Evolutionary conservation across 345 rosid genomes (phyloP), one percentile per base, ranked within the genome.

Genomic region (Euphorbia pulcherrima): DNA sequence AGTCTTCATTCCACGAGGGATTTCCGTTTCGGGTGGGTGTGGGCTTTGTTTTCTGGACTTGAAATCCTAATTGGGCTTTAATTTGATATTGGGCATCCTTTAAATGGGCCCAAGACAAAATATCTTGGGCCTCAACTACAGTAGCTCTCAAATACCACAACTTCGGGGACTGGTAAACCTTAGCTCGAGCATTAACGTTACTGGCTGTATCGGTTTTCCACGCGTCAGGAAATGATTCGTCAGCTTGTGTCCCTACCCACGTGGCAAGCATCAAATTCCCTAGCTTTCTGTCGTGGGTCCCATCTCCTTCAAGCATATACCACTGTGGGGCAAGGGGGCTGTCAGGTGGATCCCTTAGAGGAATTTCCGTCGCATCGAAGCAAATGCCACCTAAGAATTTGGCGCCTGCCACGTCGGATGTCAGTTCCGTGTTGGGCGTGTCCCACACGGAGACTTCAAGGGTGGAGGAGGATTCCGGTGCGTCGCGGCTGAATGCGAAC

Each of bases 191-290:
- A 18, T 83, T 85, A 48, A 83, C 48, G 53, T 82, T 74, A n/a
- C 96, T 87, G 17, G 86, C 90, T 0, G 97, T 56, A 58, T 93
- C 97, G 3, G 88, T 83, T 47, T 86, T 90, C 97, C 97, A 93
- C 8, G 98, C 96, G 23, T 93, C 96, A 2, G 96, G 90, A 14
- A 90, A 93, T 24, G 97, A 66, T 67, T 88, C 98, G 74, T 93
- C 98, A 3, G 97, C 98, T 57, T 93, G 98, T 8, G 98, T 90
- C 12, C 98, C 98, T 2, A 88, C 51, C 97, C 98, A 90, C 72
- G 93, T 86, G 81, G 98, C 96, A 24, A 93, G 97, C 98, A 92
- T 92, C 17, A 92, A 35, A 18, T 64, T 64, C 6, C 67, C 96
- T 17, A 90, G 96, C 97, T 88, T 88, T 14, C 86, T 67, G 68